These are phyloP conservation scores for Dactylellina parvicollis DNA, from an alignment of 2,329 filamentous ascomycete genomes.

Conservation along the genomic window DNA sequence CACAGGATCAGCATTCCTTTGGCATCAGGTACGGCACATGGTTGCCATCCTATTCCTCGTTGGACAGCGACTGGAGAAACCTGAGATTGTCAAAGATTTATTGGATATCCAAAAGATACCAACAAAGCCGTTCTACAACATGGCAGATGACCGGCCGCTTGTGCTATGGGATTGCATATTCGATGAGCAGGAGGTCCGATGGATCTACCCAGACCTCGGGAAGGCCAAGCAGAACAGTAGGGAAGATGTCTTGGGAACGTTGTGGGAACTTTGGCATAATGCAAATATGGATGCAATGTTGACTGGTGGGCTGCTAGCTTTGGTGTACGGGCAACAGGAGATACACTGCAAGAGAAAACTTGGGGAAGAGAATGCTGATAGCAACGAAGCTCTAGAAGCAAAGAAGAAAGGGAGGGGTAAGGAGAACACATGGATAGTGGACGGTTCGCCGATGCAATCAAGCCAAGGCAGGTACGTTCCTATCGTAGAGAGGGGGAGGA, in stretches of 20 bases:
- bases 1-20: conserved; percentile 90
- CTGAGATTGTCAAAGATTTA: conserved; percentile 76
- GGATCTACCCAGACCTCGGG: conserved; percentile 77
- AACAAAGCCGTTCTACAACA: conserved; percentile 83
- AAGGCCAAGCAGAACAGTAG: conserved; percentile 71
- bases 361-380: conserved; percentile 57
- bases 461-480: conserved; percentile 70
- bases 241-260: conserved; percentile 70
- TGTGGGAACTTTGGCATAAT: conserved; percentile 86
- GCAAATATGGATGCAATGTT: conserved; percentile 91
- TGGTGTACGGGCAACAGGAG: conserved; percentile 64
- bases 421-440: conserved; percentile 63
- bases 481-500: conserved; percentile 67
- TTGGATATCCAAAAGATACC: conserved; percentile 78
- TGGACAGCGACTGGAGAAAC: conserved; percentile 83
- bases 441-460: conserved; percentile 68
- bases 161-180: conserved; percentile 98
- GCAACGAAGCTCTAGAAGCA: background rate
- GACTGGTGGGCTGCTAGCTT: conserved; percentile 76
- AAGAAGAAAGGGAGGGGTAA: conserved; percentile 30
- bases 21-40: conserved; percentile 98
- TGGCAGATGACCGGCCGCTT: conserved; percentile 88
- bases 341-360: conserved; percentile 23
- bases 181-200: conserved; percentile 72
- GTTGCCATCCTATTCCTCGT: conserved; percentile 91